These are phyloP conservation scores for Metschnikowia hibisci DNA, from an alignment of 805 yeast species.

Conservation along the genomic window DNA sequence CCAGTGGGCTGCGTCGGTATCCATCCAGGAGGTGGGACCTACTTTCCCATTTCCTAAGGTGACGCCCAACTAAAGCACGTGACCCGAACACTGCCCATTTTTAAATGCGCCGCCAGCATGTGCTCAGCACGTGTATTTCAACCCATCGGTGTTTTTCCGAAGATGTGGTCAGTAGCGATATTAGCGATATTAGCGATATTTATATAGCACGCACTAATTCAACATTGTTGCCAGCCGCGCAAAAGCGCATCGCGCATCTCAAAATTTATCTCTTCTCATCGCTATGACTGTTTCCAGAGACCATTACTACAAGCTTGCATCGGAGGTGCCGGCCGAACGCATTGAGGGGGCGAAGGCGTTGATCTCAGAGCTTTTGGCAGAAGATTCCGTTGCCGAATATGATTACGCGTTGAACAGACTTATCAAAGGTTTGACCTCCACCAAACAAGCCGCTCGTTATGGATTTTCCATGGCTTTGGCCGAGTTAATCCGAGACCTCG, in stretches of 20 bases:
- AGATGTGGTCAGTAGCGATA: background rate
- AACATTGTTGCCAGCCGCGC: slow-evolving; percentile 17
- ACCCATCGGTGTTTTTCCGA: background rate
- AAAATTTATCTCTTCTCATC: slow-evolving; percentile 1
- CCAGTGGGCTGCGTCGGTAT: slow-evolving; percentile 92
- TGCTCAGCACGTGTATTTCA: background rate
- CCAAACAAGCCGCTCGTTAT: slow-evolving; percentile 77
- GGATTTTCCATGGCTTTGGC: slow-evolving; percentile 88
- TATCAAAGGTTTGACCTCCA: slow-evolving; percentile 75
- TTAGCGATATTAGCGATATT: no score
- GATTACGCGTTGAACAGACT: slow-evolving; percentile 75
- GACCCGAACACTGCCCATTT: no score
- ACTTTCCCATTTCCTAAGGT: slow-evolving; percentile 82
- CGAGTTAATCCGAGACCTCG: slow-evolving; percentile 48
- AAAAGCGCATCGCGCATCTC: background rate
- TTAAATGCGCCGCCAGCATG: background rate
- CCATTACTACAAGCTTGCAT: slow-evolving; percentile 70
- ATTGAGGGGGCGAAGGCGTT: slow-evolving; percentile 65
- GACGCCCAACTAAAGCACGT: slow-evolving; percentile 23
- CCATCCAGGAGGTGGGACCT: slow-evolving; percentile 93
- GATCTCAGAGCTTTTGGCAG: slow-evolving; percentile 52
- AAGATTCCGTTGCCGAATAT: slow-evolving; percentile 57
- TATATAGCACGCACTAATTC: slow-evolving; percentile 11
- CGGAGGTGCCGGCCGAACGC: slow-evolving; percentile 71
- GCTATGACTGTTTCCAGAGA: slow-evolving; percentile 61